Conservation (phyloP, 179 eudicot species). For the Corrigiola litoralis region DNA sequence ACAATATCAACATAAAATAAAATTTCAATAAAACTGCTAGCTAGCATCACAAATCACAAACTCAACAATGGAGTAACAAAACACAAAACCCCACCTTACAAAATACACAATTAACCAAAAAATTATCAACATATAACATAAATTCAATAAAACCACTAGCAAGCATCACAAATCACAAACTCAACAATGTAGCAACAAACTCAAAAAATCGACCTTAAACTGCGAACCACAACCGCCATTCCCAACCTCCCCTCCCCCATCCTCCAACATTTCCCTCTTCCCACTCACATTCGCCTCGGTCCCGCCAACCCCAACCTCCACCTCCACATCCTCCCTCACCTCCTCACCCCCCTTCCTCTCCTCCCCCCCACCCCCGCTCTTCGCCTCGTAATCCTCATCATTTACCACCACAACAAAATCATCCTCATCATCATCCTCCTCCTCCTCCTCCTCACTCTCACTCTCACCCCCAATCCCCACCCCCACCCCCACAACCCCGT, state of each 20-base stretch:
- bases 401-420: constrained; percentile 52
- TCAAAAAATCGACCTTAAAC: constrained; percentile 28
- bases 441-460: constrained; percentile 28
- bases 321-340: constrained; percentile 6
- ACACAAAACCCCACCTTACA: too few species aligned
- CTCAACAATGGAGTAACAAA: too few species aligned
- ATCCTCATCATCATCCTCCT: constrained; percentile 23
- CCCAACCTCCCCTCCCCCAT: constrained; percentile 17
- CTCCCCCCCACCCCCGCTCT: constrained; percentile 11
- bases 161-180: neutral
- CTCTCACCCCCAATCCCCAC: constrained; percentile 16
- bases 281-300: constrained; percentile 2
- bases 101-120: too few species aligned
- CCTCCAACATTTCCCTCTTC: constrained; percentile 6
- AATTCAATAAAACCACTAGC: too few species aligned
- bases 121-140: too few species aligned
- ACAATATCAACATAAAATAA: too few species aligned
- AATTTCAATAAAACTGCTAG: too few species aligned
- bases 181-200: too few species aligned
- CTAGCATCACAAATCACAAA: too few species aligned
- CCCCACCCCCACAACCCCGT: constrained; percentile 9
- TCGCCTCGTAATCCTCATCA: constrained; percentile 26
- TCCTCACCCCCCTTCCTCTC: constrained; percentile 15
- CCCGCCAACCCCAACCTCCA: neutral
- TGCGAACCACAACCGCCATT: constrained; percentile 26